Evolutionary conservation across 352 stramenopile species (phyloP).

Genomic region (Phytophthora sp.): DNA sequence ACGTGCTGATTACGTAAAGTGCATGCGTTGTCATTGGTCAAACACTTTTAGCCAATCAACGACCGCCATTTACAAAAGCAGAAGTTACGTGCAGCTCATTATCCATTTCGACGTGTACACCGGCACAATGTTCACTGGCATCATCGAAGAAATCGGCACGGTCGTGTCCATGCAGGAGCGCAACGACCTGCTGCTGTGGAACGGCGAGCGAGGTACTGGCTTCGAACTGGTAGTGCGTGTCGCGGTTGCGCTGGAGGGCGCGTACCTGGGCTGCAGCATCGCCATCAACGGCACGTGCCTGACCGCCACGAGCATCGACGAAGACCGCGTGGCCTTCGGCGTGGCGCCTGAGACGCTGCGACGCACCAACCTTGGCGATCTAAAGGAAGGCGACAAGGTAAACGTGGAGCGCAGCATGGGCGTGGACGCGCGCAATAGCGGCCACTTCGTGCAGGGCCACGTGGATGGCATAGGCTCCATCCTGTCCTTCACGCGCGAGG

Average conservation of each 20-base stretch:
- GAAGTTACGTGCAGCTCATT: constrained; percentile 9
- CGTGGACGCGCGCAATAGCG: constrained; percentile 94
- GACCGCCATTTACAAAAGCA: neutral
- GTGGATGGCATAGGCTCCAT: constrained; percentile 96
- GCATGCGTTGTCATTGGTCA: neutral
- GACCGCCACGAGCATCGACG: constrained; percentile 94
- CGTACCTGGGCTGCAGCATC: constrained; percentile 95
- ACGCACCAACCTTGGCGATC: constrained; percentile 88
- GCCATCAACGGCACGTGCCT: constrained; percentile 98
- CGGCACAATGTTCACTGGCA: constrained; percentile 95
- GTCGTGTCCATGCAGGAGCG: constrained; percentile 93
- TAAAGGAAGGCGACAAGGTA: constrained; percentile 92
- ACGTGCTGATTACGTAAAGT: constrained; percentile 21
- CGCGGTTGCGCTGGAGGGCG: constrained; percentile 80
- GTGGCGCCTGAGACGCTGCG: constrained; percentile 96
- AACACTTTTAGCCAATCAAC: neutral
- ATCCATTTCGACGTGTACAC: constrained; percentile 14
- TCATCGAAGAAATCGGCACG: constrained; percentile 98
- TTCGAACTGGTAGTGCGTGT: constrained; percentile 91
- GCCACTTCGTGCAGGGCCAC: constrained; percentile 99
- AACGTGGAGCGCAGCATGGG: constrained; percentile 93
- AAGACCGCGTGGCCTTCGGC: constrained; percentile 91
- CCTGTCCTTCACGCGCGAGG: constrained; percentile 87
- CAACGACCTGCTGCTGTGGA: constrained; percentile 95
- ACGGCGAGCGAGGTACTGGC: constrained; percentile 90